These are phyloP conservation scores for Hirsutella minnesotensis DNA, from an alignment of 2,329 filamentous ascomycete species.

Conservation along the genomic window DNA sequence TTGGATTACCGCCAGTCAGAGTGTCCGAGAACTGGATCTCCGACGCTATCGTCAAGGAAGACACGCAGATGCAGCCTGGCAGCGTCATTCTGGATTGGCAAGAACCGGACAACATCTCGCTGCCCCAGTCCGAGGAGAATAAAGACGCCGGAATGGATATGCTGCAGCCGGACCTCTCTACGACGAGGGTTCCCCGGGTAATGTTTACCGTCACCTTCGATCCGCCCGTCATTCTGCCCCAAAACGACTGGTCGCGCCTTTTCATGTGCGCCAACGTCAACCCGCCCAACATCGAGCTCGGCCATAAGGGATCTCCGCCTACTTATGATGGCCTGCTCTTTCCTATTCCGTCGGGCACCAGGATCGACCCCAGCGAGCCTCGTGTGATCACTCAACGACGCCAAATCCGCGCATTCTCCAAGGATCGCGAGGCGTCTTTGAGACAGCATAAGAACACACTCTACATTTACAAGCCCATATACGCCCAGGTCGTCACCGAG, in stretches of 20 bases:
- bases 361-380: constrained; percentile 44
- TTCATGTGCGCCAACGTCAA: constrained; percentile 42
- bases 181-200: constrained; percentile 52
- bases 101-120: constrained; percentile 54
- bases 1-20: constrained; percentile 48
- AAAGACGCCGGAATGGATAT: constrained; percentile 40
- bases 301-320: constrained; percentile 20
- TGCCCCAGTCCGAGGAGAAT: constrained; percentile 33
- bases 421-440: constrained; percentile 14
- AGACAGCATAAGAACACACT: constrained; percentile 47
- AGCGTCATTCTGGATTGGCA: constrained; percentile 54
- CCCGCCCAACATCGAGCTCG: constrained; percentile 20
- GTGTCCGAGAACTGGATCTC: constrained; percentile 67
- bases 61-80: constrained; percentile 28
- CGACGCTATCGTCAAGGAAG: constrained; percentile 48
- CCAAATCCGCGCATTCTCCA: constrained; percentile 29
- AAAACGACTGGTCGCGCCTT: constrained; percentile 50
- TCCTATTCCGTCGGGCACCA: constrained; percentile 34
- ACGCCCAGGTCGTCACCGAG: constrained; percentile 52
- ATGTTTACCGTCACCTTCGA: constrained; percentile 65
- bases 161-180: constrained; percentile 31
- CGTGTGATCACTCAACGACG: constrained; percentile 41
- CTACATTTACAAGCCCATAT: constrained; percentile 61
- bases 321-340: constrained; percentile 49
- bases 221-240: constrained; percentile 60